These are phyloP conservation scores for Crithidia expoeki DNA, from an alignment of 208 protist species.

Conservation along the genomic window DNA sequence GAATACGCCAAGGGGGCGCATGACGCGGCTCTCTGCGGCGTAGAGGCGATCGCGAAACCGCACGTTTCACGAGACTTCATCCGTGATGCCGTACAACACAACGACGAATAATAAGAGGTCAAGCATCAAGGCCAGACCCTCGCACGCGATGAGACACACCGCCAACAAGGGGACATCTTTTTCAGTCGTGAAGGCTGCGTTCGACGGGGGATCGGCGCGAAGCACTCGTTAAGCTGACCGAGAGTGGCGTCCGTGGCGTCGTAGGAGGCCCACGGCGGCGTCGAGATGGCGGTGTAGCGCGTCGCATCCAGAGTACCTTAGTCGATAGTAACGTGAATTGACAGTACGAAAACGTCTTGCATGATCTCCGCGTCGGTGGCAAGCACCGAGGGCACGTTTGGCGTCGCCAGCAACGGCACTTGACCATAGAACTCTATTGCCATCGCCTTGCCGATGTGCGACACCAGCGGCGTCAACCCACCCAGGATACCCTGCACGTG, in stretches of 20 bases:
- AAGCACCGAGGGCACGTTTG: slow-evolving; percentile 6
- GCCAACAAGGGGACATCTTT: slow-evolving; percentile 17
- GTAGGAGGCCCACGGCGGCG: slow-evolving; percentile 23
- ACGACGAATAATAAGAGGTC: slow-evolving; percentile 25
- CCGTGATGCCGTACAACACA: slow-evolving; percentile 18
- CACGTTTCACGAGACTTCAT: slow-evolving; percentile 32
- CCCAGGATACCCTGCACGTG: slow-evolving; percentile 31
- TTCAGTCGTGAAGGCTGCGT: neutral
- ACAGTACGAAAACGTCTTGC: slow-evolving; percentile 25
- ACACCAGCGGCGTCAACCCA: slow-evolving; percentile 16
- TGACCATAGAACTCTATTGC: slow-evolving; percentile 16
- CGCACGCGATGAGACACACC: slow-evolving; percentile 21
- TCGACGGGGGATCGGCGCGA: slow-evolving; percentile 13
- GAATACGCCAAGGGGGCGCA: slow-evolving; percentile 23
- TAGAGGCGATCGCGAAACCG: slow-evolving; percentile 26
- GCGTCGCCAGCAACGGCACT: slow-evolving; percentile 11
- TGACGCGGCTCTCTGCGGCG: slow-evolving; percentile 28
- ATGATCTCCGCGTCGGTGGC: slow-evolving; percentile 26
- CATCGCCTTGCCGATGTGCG: slow-evolving; percentile 22
- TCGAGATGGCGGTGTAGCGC: slow-evolving; percentile 9
- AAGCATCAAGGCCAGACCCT: slow-evolving; percentile 27
- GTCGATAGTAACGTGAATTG: slow-evolving; percentile 27
- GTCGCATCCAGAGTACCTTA: slow-evolving; percentile 24
- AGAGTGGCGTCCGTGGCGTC: slow-evolving; percentile 15
- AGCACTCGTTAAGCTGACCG: slow-evolving; percentile 13